phyloP scores from a whole-genome alignment of 148 eudicot species.

The Silene latifolia region DNA sequence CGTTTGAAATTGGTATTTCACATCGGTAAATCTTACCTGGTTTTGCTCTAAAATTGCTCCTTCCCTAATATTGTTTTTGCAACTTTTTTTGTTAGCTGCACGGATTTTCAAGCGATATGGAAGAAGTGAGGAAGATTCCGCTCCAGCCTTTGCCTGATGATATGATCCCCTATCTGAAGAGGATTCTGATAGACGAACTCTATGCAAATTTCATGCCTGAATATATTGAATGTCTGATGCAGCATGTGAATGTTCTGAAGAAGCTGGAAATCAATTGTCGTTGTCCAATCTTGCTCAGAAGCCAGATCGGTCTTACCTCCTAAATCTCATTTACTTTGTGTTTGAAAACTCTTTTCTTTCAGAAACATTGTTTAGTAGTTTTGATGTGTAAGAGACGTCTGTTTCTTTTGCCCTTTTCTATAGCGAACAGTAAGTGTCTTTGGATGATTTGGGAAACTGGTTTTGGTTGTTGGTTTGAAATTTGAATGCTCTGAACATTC shows the following conservation, averaged over 20 bases:
- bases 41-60: not conserved
- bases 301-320: constrained; percentile 17
- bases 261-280: constrained; percentile 23
- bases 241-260: constrained; percentile 23
- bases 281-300: constrained; percentile 22
- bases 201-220: constrained; percentile 25
- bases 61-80: not conserved
- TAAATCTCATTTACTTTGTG: not conserved
- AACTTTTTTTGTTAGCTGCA: constrained; percentile 10
- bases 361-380: not conserved
- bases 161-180: constrained; percentile 15
- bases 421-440: not conserved
- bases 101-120: constrained; percentile 11
- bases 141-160: constrained; percentile 14
- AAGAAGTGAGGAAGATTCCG: constrained; percentile 17
- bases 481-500: not conserved
- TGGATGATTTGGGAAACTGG: not conserved
- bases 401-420: not conserved
- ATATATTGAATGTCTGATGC: constrained; percentile 12
- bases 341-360: not conserved
- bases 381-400: not conserved
- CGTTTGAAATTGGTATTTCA: not conserved
- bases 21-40: not conserved
- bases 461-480: constrained; percentile 1
- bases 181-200: constrained; percentile 12